A percentile compares a stretch with the other conserved stretches of the same genome.
Conservation (phyloP, 2,329 filamentous ascomycete genomes). For the Aspergillus alliaceus region DNA sequence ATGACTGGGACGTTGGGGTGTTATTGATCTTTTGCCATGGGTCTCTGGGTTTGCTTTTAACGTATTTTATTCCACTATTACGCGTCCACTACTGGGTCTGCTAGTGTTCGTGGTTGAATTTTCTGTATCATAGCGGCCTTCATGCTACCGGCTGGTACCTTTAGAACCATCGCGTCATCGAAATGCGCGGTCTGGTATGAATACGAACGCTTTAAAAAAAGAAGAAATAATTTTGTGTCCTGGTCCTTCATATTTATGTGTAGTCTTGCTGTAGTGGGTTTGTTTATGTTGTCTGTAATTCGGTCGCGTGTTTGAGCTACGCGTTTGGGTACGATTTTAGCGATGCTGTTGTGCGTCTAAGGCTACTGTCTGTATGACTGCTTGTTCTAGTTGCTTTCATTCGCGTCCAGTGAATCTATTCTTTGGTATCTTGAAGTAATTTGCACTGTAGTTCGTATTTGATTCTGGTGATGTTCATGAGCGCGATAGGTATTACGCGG, state of each 20-base stretch:
- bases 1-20: conserved; percentile 48
- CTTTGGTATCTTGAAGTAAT: neutral
- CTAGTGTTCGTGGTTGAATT: conserved; percentile 39
- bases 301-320: neutral
- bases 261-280: neutral
- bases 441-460: neutral
- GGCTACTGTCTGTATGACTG: too few relatives aligned
- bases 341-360: too few relatives aligned
- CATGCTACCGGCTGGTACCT: conserved; percentile 37
- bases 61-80: conserved; percentile 38
- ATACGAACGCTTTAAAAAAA: conserved; percentile 32
- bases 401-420: neutral
- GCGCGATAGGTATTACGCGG: neutral
- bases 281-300: neutral
- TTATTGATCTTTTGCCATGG: conserved; percentile 44
- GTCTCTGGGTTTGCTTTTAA: conserved; percentile 45
- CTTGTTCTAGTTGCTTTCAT: neutral
- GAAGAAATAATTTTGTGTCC: neutral
- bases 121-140: conserved; percentile 46
- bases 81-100: conserved; percentile 40
- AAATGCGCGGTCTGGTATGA: conserved; percentile 35
- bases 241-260: too few relatives aligned
- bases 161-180: conserved; percentile 28
- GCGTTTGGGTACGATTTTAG: neutral
- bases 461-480: neutral